These are phyloP conservation scores for Buxus sempervirens DNA, from an alignment of 164 flowering plant species.

Conservation along the genomic window DNA sequence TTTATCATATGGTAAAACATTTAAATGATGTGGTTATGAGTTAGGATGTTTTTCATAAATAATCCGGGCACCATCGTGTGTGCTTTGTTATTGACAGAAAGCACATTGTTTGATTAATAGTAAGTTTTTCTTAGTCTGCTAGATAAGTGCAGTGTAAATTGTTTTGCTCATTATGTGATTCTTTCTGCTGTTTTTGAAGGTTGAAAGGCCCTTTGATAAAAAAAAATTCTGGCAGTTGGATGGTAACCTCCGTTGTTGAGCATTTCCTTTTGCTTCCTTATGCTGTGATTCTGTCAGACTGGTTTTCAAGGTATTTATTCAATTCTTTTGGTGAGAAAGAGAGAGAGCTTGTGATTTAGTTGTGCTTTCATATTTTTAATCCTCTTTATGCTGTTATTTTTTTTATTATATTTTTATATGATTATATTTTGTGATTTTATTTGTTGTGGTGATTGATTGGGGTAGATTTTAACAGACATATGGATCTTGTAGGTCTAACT, in stretches of 20 bases:
- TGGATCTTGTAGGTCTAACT: no score
- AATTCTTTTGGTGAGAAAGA: no score
- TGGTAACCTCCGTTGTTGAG: conserved; percentile 45
- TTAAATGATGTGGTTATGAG: background rate
- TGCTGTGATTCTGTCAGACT: conserved; percentile 40
- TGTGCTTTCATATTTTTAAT: no score
- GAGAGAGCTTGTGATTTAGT: no score
- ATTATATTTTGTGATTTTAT: no score
- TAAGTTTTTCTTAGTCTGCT: background rate
- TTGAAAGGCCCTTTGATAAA: conserved; percentile 67
- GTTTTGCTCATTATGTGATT: background rate
- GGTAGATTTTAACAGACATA: no score
- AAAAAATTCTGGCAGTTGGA: conserved; percentile 30
- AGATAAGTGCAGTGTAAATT: background rate
- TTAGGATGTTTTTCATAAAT: background rate
- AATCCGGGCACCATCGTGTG: background rate
- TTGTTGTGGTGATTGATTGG: no score
- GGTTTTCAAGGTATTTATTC: conserved; percentile 52
- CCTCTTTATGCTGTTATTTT: no score
- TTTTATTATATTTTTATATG: no score
- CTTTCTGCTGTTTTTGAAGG: conserved; percentile 28
- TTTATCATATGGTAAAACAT: background rate
- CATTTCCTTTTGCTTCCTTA: conserved; percentile 78
- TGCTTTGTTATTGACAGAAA: background rate
- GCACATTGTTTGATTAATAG: background rate